Conservation (phyloP, 2,329 filamentous ascomycete genomes). For the Phialophora tarda region DNA sequence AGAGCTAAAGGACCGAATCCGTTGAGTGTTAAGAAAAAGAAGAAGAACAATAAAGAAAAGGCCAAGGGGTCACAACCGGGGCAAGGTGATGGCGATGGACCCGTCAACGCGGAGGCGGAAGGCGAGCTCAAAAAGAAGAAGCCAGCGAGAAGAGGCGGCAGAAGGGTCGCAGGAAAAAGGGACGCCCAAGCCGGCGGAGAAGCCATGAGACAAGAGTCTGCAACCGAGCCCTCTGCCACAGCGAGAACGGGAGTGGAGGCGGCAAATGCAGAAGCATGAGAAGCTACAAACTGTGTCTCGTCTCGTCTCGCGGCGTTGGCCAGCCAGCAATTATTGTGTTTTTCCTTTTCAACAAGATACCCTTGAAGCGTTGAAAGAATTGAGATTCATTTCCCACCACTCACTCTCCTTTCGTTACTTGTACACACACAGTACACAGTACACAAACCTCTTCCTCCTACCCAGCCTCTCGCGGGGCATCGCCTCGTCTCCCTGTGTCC, state of each 20-base stretch:
- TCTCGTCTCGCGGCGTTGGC: background rate
- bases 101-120: constrained; percentile 29
- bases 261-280: constrained; percentile 5
- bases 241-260: background rate
- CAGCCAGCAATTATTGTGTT: background rate
- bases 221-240: background rate
- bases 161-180: constrained; percentile 6
- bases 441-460: no score
- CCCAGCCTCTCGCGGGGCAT: no score
- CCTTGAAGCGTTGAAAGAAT: constrained; percentile 10
- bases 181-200: background rate
- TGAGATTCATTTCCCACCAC: constrained; percentile 6
- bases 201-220: background rate
- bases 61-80: constrained; percentile 31
- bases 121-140: constrained; percentile 27
- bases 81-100: constrained; percentile 34
- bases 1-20: constrained; percentile 55
- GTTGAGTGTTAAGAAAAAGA: constrained; percentile 55
- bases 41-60: constrained; percentile 31
- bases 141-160: constrained; percentile 21
- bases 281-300: background rate
- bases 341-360: constrained; percentile 18
- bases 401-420: no score
- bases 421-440: no score
- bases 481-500: constrained; percentile 4